These are phyloP conservation scores for Hebeloma cylindrosporum DNA, from an alignment of 768 basidiomycete species.

Conservation along the genomic window DNA sequence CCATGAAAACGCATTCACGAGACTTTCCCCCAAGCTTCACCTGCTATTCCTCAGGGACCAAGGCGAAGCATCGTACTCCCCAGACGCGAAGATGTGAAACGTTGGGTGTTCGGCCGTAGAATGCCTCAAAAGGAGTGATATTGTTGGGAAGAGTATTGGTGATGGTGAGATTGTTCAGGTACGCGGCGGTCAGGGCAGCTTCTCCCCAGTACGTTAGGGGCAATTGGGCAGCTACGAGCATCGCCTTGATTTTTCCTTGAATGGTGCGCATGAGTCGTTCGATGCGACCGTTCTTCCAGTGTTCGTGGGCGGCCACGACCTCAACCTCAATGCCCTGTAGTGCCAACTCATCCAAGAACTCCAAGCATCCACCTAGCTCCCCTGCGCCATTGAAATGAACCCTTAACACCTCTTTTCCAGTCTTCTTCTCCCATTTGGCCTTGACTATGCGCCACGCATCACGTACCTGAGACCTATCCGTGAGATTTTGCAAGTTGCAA, in stretches of 20 bases:
- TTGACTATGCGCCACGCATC: constrained; percentile 2
- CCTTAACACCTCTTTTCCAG: constrained; percentile 1
- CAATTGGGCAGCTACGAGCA: constrained; percentile 27
- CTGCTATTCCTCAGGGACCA: constrained; percentile 2
- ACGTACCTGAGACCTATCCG: constrained; percentile 5
- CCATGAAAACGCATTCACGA: constrained; percentile 1
- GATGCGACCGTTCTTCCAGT: constrained; percentile 17
- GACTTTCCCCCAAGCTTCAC: neutral
- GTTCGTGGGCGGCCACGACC: constrained; percentile 9
- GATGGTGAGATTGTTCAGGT: constrained; percentile 28
- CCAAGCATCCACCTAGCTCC: constrained; percentile 1
- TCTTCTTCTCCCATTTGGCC: constrained; percentile 10
- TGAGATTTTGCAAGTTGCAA: constrained; percentile 4
- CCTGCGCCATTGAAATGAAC: constrained; percentile 11
- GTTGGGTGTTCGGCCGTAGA: constrained; percentile 16
- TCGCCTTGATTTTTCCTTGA: constrained; percentile 1
- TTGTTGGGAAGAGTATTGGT: constrained; percentile 17
- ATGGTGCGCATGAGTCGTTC: constrained; percentile 12
- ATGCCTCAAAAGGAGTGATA: constrained; percentile 25
- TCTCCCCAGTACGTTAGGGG: constrained; percentile 32
- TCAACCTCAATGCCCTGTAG: constrained; percentile 7
- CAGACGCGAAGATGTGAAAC: constrained; percentile 26
- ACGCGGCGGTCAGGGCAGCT: constrained; percentile 25
- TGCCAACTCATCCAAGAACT: neutral
- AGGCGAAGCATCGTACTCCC: constrained; percentile 10